phyloP scores from a whole-genome alignment of 768 basidiomycete genomes.

The Kwoniella mangroviensis region DNA sequence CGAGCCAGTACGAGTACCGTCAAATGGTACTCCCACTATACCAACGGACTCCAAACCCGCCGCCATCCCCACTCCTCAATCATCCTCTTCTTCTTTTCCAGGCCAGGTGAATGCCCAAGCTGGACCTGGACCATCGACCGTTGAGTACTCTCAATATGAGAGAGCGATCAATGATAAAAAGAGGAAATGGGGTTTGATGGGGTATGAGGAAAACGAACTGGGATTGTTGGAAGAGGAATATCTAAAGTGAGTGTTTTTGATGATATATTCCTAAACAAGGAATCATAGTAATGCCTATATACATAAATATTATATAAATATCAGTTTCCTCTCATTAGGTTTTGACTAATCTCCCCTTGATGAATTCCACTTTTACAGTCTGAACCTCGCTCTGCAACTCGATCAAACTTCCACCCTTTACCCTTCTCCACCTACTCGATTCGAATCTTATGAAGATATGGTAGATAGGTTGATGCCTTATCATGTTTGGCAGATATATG shows the following conservation, averaged over 20 bases:
- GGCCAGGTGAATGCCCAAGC: constrained; percentile 23
- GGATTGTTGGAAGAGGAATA: constrained; percentile 6
- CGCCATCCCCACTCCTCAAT: no score
- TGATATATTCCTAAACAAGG: background rate
- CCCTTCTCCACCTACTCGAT: constrained; percentile 21
- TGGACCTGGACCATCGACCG: constrained; percentile 14
- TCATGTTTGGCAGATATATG: constrained; percentile 49
- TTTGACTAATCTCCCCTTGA: background rate
- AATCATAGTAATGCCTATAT: background rate
- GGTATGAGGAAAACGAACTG: constrained; percentile 15
- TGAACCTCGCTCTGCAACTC: constrained; percentile 26
- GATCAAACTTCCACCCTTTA: constrained; percentile 33
- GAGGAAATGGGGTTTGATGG: constrained; percentile 22
- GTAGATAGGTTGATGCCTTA: constrained; percentile 43
- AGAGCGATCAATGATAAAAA: constrained; percentile 16
- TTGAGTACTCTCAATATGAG: constrained; percentile 4
- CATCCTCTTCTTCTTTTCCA: no score
- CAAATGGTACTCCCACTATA: background rate
- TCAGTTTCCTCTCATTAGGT: no score
- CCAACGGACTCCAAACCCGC: background rate
- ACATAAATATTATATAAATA: no score
- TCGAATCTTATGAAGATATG: constrained; percentile 35
- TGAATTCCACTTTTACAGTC: background rate
- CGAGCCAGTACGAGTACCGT: background rate
- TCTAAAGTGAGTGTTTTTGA: constrained; percentile 17